Percentiles rank a stretch among this genome's conserved stretches.
Conservation (phyloP, 2,329 filamentous ascomycete species). For the Verticillium nonalfalfae region DNA sequence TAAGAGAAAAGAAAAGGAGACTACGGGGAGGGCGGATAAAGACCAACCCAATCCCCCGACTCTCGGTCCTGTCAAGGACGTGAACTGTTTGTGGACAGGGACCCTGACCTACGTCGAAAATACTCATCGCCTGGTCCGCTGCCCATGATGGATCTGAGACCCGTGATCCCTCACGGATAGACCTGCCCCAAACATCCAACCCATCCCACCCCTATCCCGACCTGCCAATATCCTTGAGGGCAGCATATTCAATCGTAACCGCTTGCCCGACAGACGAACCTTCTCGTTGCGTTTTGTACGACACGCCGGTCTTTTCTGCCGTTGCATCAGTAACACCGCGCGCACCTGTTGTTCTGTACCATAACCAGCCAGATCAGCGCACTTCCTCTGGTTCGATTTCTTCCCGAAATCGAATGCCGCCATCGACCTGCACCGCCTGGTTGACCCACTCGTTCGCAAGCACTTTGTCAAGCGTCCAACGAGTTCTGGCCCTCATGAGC, state of each 20-base stretch:
- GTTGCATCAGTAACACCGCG: background rate
- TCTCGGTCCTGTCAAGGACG: background rate
- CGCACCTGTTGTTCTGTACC: too few species aligned
- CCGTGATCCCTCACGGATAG: background rate
- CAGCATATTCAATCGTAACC: background rate
- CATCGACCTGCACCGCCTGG: slow-evolving; percentile 63
- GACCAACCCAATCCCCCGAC: background rate
- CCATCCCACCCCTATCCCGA: background rate
- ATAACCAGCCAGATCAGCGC: slow-evolving; percentile 10
- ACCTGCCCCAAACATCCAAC: background rate
- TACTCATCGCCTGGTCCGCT: background rate
- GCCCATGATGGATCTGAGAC: background rate
- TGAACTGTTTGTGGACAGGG: background rate
- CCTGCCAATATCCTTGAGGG: background rate
- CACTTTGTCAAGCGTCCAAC: slow-evolving; percentile 72
- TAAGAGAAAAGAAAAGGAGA: background rate
- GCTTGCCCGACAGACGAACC: background rate
- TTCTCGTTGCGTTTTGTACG: background rate
- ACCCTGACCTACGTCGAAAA: background rate
- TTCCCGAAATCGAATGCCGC: slow-evolving; percentile 52
- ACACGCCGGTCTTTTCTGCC: background rate
- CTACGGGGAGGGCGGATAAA: background rate
- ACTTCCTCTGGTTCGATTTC: slow-evolving; percentile 53
- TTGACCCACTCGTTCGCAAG: slow-evolving; percentile 69
- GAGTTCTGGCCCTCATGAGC: slow-evolving; percentile 72